Evolutionary conservation across 2,329 filamentous ascomycete genomes (phyloP).

Genomic region (Colletotrichum sp.): DNA sequence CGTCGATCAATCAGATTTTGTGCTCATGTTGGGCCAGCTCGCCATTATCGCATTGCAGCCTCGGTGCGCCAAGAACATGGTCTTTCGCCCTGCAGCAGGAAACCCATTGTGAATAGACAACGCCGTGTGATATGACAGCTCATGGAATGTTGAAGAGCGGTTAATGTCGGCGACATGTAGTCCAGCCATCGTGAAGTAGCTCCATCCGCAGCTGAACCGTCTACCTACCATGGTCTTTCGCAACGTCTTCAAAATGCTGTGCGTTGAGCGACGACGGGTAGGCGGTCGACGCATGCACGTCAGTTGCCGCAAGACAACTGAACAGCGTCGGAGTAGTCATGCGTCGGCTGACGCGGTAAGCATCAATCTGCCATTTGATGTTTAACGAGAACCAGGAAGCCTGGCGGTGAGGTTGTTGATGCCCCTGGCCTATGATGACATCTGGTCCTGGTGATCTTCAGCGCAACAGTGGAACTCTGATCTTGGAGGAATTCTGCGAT

Average conservation of each 20-base stretch:
- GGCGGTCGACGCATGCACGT: neutral
- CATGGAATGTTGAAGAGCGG: neutral
- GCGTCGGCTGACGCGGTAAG: neutral
- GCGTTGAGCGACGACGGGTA: no score
- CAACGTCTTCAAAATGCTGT: neutral
- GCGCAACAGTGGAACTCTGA: neutral
- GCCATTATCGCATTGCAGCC: neutral
- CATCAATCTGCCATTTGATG: neutral
- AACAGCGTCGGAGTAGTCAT: neutral
- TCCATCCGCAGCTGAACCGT: neutral
- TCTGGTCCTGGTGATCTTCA: slow-evolving; percentile 3
- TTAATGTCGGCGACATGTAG: neutral
- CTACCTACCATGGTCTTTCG: neutral
- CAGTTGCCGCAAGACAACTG: neutral
- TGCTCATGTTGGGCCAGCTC: neutral
- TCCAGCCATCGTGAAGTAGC: neutral
- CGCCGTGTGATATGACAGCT: neutral
- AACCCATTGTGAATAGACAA: neutral
- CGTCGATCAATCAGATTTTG: neutral
- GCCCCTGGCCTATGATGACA: neutral
- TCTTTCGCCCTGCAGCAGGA: neutral
- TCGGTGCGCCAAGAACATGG: neutral
- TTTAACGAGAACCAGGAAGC: neutral
- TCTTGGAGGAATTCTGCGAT: slow-evolving; percentile 4
- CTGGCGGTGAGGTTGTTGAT: neutral